Base-by-base conservation (phyloP, 75 land plant genomes). In the Pseudotsuga menziesii region DNA sequence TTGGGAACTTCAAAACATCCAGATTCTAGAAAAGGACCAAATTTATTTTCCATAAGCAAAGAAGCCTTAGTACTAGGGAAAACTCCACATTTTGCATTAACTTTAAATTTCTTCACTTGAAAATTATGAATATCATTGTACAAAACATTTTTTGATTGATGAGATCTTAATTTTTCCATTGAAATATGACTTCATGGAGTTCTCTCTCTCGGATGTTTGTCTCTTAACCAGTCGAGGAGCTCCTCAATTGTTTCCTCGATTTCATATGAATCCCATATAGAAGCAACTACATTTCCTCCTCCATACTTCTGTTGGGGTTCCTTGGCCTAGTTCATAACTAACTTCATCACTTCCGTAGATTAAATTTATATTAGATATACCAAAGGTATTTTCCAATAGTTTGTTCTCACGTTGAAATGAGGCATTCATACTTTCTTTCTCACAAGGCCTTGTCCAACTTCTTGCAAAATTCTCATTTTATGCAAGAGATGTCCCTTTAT, bases 191-290 rank as follows among this genome's bases (percentile, higher is more conserved):
- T 20, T 87, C 86, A 76, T 84, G 32, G 91, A 78, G 25, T 85
- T 85, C 72, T 80, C 61, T 96, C 98, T 66, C 78, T 80, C 1
- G 76, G 80, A 57, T 86, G 82, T 78, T 36, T 69, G 55, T 85
- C 82, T 11, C 67, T 83, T 77, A 96, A 80, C 91, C 92, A 91
- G 13, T 41, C 41, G 29, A 87, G 26, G 29, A 96, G 91, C 63
- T 84, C 79, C 22, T 83, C 79, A 62, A 94, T 63, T 63, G 89
- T 91, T 15, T 63, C 79, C 76, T 83, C 91, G 72, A 88, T 81
- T 75, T 87, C 81, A 87, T 85, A 91, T 35, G 66, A 58, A 82
- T 81, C 58, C 88, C 91, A 93, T 19, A 74, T 17, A 11, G 78
- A 78, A 26, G 48, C 57, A 58, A 2, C 44, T 32, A 39, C 39